Base-by-base conservation (phyloP, 2,329 filamentous ascomycete species). In the Blumeria hordei region DNA sequence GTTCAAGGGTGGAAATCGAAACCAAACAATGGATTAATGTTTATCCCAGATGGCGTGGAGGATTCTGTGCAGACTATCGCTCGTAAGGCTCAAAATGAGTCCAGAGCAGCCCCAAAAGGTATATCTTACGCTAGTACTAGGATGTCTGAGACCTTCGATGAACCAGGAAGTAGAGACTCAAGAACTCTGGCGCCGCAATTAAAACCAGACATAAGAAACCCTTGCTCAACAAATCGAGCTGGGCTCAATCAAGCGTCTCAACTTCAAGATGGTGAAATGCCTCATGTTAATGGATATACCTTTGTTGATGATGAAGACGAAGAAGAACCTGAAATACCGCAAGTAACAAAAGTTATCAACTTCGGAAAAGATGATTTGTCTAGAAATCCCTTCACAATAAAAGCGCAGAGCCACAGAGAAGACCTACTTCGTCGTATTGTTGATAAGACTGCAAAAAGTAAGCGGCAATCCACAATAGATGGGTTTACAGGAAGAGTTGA, bases 1-100 rank as follows among this genome's bases (percentile, higher is more conserved):
- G 87, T 90, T 0, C 80, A 94, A 59, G 73, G 76, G 8, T 94
- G 88, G 81, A 81, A 81, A 56, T 74, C 77, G 1, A 74, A 75
- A 4, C 82, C 90, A 2, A 77, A 81, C 58, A 98, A 96, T 66
- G 74, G 74, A 6, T 73, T 98, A 59, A 96, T 98, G 88, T 98
- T 95, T 66, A 68, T 68, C 1, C 82, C 83, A 0, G 80, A 85
- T 3, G 74, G 79, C 18, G 67, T 81, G 3, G 76, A 77, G n/a
- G 77, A 79, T 55, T 66, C 66, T 0, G 62, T 75, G 55, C 68
- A 76, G 59, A 92, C 85, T 0, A 70, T 78, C 11, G 75, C 80
- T 11, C 77, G 90, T 64, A 75, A 70, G 57, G 78, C 82, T 1
- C 83, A 92, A 64, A 72, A 76, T 1, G 70, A 74, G 9, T 94